These are phyloP conservation scores for Akanthomyces dipterigenus DNA, from an alignment of 2,329 filamentous ascomycete species.

Conservation along the genomic window DNA sequence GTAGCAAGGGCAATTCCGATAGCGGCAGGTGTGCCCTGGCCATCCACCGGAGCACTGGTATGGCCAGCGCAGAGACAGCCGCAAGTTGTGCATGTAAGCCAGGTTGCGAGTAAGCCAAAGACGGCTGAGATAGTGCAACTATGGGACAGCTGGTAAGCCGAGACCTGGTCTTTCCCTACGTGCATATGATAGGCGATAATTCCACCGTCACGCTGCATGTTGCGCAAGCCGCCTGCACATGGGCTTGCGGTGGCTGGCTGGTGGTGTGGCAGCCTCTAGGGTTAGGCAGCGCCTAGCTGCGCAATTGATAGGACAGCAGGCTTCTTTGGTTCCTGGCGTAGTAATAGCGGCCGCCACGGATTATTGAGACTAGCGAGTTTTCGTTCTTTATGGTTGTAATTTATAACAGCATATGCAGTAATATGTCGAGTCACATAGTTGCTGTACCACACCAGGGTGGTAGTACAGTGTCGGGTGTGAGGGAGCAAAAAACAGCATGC, in stretches of 20 bases:
- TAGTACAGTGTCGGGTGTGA: background rate
- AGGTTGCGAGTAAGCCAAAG: no score
- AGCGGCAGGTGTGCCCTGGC: background rate
- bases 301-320: conserved; percentile 5
- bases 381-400: background rate
- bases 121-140: no score
- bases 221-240: background rate
- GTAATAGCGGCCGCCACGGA: background rate
- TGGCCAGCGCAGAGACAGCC: no score
- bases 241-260: background rate
- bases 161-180: background rate
- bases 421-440: background rate
- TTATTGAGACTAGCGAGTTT: background rate
- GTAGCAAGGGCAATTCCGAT: background rate
- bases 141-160: background rate
- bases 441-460: background rate
- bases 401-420: background rate
- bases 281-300: background rate
- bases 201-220: no score
- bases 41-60: no score
- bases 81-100: no score
- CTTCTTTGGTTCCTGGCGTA: background rate
- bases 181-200: background rate
- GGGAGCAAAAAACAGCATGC: background rate
- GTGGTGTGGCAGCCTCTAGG: background rate